Conservation (phyloP, 345 rosid genomes). For the Dipteronia sinensis region DNA sequence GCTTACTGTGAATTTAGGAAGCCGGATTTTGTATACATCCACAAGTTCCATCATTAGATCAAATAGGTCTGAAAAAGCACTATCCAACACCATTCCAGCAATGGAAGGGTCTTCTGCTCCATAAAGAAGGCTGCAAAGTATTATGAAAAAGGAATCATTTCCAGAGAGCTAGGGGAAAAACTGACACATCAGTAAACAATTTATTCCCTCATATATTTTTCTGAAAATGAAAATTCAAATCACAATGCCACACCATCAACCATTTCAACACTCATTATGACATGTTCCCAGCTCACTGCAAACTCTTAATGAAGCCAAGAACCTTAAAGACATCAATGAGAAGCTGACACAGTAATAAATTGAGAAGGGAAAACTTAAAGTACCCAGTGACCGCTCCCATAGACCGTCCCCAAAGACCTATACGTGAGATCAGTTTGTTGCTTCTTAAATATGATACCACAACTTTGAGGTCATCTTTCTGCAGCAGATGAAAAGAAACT, state of each 20-base stretch:
- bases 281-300: not conserved
- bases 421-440: constrained; percentile 66
- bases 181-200: constrained; percentile 11
- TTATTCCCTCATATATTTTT: not conserved
- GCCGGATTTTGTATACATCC: constrained; percentile 86
- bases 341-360: constrained; percentile 8
- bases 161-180: not conserved
- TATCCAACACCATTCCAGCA: constrained; percentile 97
- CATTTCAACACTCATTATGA: constrained; percentile 4
- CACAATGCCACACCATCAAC: constrained; percentile 10
- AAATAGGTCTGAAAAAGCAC: constrained; percentile 94
- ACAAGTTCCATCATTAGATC: constrained; percentile 98
- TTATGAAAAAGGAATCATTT: constrained; percentile 19
- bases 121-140: constrained; percentile 77
- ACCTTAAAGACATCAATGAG: not conserved
- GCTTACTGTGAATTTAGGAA: constrained; percentile 90
- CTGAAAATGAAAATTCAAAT: not conserved
- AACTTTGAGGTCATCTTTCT: constrained; percentile 92
- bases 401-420: constrained; percentile 99
- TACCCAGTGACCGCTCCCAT: constrained; percentile 99
- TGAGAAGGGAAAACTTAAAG: constrained; percentile 24
- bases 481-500: constrained; percentile 25
- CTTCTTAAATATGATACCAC: constrained; percentile 84
- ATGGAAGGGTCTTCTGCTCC: constrained; percentile 98
- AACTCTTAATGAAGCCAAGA: constrained; percentile 5